Evolutionary conservation across 116 monocot genomes (phyloP), one percentile per base, ranked within the genome.

Genomic region (Trichopus zeylanicus): DNA sequence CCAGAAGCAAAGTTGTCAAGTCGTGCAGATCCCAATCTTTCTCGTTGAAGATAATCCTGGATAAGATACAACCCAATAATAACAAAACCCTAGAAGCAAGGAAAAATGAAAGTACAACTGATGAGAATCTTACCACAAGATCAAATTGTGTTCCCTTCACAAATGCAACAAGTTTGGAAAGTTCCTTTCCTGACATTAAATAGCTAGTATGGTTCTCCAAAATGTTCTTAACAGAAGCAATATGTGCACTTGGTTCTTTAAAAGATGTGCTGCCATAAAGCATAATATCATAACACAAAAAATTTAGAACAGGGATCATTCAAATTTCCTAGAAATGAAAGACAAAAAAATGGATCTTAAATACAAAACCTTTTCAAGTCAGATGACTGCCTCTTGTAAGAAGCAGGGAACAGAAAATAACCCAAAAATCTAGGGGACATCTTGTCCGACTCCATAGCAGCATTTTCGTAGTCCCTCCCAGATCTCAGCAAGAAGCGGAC

Each of bases 111-210:
- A 30, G 46, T 5, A 62, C 47, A 51, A 70, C 9, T 47, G 10
- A 33, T 11, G 27, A 38, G 20, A 66, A 65, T 61, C 80, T 81
- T 35, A 92, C 99, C 88, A 99, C 99, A 74, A 99, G 81, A 75
- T 99, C 99, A 86, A 99, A 99, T 55, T 99, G 99, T 35, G 99
- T 99, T 60, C 99, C 99, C 62, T 99, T 99, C 5, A 99, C 99
- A 88, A 99, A 99, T 57, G 99, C 88, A 68, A 99, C 99, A 34
- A 99, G 86, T 64, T 99, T 99, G 9, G 99, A 92, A 57, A 99
- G 99, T 77, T 99, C 99, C 76, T 99, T 99, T 67, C 78, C 92
- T 62, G 99, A 88, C 99, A 99, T 99, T 53, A 99, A 74, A 51
- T 78, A 88, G 65, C 99, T 83, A 38, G 92, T 92, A 83, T 99